These are phyloP conservation scores for Phytophthora tubulina DNA, from an alignment of 352 stramenopile species.

Conservation along the genomic window DNA sequence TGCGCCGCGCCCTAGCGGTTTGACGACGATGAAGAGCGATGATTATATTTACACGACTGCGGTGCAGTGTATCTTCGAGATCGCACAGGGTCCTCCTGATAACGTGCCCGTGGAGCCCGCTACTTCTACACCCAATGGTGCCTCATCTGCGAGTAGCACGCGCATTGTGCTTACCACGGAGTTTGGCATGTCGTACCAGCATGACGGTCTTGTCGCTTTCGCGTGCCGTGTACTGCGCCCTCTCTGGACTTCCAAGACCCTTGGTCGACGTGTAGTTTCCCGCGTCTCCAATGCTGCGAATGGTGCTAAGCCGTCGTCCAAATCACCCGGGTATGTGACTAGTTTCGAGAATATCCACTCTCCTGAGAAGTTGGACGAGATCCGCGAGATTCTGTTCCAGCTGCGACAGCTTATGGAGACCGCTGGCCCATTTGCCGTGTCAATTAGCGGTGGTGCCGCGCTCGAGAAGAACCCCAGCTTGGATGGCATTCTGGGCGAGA, in stretches of 20 bases:
- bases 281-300: slow-evolving; percentile 30
- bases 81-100: slow-evolving; percentile 60
- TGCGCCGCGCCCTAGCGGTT: slow-evolving; percentile 42
- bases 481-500: slow-evolving; percentile 47
- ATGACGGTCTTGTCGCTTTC: slow-evolving; percentile 87
- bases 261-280: slow-evolving; percentile 56
- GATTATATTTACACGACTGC: slow-evolving; percentile 83
- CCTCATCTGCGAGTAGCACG: slow-evolving; percentile 49
- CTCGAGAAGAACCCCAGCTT: slow-evolving; percentile 67
- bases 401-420: slow-evolving; percentile 85
- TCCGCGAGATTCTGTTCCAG: slow-evolving; percentile 86
- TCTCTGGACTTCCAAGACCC: slow-evolving; percentile 72
- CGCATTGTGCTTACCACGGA: slow-evolving; percentile 89
- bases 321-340: slow-evolving; percentile 29
- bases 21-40: slow-evolving; percentile 68
- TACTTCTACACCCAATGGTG: slow-evolving; percentile 37
- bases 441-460: slow-evolving; percentile 71
- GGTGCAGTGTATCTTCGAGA: slow-evolving; percentile 88
- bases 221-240: slow-evolving; percentile 82
- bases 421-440: slow-evolving; percentile 75
- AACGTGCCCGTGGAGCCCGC: slow-evolving; percentile 46
- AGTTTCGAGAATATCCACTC: slow-evolving; percentile 60
- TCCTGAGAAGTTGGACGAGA: slow-evolving; percentile 69
- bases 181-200: slow-evolving; percentile 89
- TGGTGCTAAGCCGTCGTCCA: slow-evolving; percentile 36